Evolutionary conservation across 169 alveolate species (phyloP), one percentile per base, ranked within the genome.

Genomic region (Cryptosporidium ryanae): DNA sequence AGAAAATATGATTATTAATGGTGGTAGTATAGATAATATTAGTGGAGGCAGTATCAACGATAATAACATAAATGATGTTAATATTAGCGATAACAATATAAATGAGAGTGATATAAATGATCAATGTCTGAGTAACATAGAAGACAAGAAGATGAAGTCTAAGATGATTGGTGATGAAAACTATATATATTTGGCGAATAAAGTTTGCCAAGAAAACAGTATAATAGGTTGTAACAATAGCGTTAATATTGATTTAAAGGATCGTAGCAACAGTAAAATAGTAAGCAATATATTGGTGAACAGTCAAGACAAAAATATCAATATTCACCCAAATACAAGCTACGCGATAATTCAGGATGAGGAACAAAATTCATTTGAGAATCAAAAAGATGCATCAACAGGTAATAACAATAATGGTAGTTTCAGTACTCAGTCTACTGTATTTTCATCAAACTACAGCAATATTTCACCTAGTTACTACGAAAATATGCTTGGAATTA

Each of bases 401-500:
- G 13, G 10, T 61, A 61, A 61, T 50, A 61, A 61, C 17, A 61
- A 18, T 25, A 61, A 61, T 23, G 13, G n/a, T 23, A 8, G 65
- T 31, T 61, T 61, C 8, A 18, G 21, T 21, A 52, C 21, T 52
- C 63, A 17, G 13, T 38, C 46, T 38, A 38, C 46, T 38, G 46
- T 38, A 38, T 38, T 38, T 38, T 38, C 46, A 4, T 6, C 46
- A 38, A 38, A 38, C 3, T 38, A 38, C 46, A 38, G 1, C 8
- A 38, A 10, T 38, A 38, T 38, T 38, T 76, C 87, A 44, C 23
- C 71, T 43, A 31, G 43, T 31, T 76, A 59, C n/a, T 59, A 44
- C 12, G 71, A 61, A 5, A 59, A 76, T 61, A 13, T 46, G 63
- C 34, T 27, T 61, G 44, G 71, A 25, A 27, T 55, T 25, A 32